Percentiles rank a stretch among this genome's conserved stretches.
phyloP scores from a whole-genome alignment of 2,329 filamentous ascomycete genomes.

The Penicillium sp. region DNA sequence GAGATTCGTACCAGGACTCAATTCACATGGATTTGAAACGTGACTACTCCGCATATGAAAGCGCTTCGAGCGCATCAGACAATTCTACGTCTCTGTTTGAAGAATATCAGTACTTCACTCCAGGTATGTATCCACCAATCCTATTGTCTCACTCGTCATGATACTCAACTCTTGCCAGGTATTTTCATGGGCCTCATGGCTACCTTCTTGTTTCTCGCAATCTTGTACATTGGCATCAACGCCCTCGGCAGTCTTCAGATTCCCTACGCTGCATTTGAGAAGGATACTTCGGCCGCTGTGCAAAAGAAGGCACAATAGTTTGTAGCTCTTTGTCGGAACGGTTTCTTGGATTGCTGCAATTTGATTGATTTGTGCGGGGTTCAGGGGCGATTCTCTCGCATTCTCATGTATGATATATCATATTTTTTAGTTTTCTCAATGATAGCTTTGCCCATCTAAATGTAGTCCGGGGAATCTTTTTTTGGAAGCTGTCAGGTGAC shows the following conservation, averaged over 20 bases:
- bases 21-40: conserved; percentile 75
- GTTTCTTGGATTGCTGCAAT: conserved; percentile 12
- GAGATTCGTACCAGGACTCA: conserved; percentile 54
- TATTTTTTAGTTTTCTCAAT: conserved; percentile 5
- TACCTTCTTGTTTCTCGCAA: conserved; percentile 68
- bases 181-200: conserved; percentile 84
- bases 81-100: conserved; percentile 62
- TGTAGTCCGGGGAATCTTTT: conserved; percentile 9
- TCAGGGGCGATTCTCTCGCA: conserved; percentile 11
- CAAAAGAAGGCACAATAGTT: conserved; percentile 73
- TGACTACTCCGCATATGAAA: conserved; percentile 43
- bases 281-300: conserved; percentile 85
- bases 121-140: conserved; percentile 57
- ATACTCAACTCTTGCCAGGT: conserved; percentile 50
- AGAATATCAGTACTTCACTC: conserved; percentile 91
- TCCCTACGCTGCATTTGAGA: conserved; percentile 92
- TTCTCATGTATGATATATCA: conserved; percentile 26
- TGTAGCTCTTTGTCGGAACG: conserved; percentile 4
- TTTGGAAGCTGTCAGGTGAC: conserved; percentile 25
- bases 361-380: conserved; percentile 7
- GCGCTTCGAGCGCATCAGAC: conserved; percentile 37
- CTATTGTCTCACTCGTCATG: neutral
- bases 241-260: conserved; percentile 81
- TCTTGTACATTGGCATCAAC: conserved; percentile 74
- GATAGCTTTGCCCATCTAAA: conserved; percentile 3